phyloP scores from a whole-genome alignment of 2,329 filamentous ascomycete genomes.

The Microdochium nivale region DNA sequence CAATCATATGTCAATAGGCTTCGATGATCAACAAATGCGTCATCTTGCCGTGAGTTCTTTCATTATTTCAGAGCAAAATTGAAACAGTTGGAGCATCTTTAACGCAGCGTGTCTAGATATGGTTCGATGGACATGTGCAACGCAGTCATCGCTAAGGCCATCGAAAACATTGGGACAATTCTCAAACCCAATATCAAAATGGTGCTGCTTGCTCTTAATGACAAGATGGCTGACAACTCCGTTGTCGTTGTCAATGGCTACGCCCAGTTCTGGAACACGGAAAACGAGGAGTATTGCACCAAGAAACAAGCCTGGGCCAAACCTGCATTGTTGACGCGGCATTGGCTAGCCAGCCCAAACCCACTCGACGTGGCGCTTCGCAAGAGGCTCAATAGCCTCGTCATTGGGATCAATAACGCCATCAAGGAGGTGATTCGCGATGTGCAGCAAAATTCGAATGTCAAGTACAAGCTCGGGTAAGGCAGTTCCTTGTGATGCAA shows the following conservation, averaged over 20 bases:
- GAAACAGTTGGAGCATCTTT: neutral
- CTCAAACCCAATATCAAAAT: neutral
- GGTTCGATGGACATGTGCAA: neutral
- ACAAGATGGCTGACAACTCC: slow-evolving; percentile 8
- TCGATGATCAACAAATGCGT: neutral
- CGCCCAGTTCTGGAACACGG: slow-evolving; percentile 10
- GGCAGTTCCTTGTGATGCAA: neutral
- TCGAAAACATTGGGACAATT: neutral
- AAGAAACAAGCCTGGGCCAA: neutral
- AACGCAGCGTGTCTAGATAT: neutral
- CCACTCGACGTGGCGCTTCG: slow-evolving; percentile 1
- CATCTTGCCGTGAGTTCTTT: neutral
- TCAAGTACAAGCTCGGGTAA: slow-evolving; percentile 1
- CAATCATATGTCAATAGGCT: neutral
- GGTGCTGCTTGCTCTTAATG: neutral
- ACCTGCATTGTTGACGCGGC: neutral
- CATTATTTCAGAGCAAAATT: neutral
- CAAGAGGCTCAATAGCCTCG: slow-evolving; percentile 6
- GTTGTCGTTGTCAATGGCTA: slow-evolving; percentile 9
- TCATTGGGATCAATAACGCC: slow-evolving; percentile 4
- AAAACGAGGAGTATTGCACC: slow-evolving; percentile 6
- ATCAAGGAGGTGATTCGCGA: slow-evolving; percentile 8
- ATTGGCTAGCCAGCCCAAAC: slow-evolving; percentile 1
- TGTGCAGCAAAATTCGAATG: neutral
- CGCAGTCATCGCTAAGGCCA: neutral